Conservation (phyloP, 495 filamentous ascomycete species). For the Aspergillus indologenus region DNA sequence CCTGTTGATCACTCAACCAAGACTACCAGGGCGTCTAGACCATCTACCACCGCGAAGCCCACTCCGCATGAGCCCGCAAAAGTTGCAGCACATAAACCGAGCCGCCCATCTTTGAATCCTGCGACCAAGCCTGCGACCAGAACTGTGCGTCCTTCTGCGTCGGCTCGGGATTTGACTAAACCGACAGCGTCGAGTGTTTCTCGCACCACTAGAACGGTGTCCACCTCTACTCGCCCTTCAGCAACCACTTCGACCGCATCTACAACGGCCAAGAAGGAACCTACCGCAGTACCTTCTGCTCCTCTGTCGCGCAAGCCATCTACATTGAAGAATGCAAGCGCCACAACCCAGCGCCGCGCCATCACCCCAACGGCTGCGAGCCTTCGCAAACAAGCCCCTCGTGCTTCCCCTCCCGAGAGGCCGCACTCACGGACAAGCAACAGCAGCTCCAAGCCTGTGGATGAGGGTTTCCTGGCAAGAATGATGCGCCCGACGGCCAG, state of each 20-base stretch:
- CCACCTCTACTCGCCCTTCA: conserved; percentile 62
- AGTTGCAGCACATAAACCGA: conserved; percentile 30
- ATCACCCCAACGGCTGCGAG: conserved; percentile 22
- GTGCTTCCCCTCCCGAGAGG: conserved; percentile 41
- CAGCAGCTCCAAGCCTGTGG: conserved; percentile 46
- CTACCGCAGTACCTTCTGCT: conserved; percentile 27
- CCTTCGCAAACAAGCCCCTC: conserved; percentile 39
- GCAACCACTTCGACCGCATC: conserved; percentile 62
- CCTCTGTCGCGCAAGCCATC: conserved; percentile 43
- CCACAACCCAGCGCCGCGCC: conserved; percentile 21
- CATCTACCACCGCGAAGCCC: conserved; percentile 12
- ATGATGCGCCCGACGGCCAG: conserved; percentile 91
- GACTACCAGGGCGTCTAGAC: conserved; percentile 16
- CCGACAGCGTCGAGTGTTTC: conserved; percentile 20
- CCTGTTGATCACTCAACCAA: conserved; percentile 20
- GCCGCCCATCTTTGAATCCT: conserved; percentile 32
- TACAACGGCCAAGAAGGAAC: conserved; percentile 54
- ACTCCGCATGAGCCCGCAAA: conserved; percentile 30
- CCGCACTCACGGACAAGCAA: conserved; percentile 43
- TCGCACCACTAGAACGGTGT: conserved; percentile 50
- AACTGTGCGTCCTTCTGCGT: conserved; percentile 31
- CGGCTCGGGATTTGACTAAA: conserved; percentile 31
- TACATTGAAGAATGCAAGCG: conserved; percentile 29
- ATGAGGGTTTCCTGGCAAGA: conserved; percentile 77
- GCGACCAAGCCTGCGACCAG: conserved; percentile 28